A percentile compares a stretch with the other conserved stretches of the same genome.
Conservation (phyloP, 1,139 yeast species). For the Geotrichum carabidarum region DNA sequence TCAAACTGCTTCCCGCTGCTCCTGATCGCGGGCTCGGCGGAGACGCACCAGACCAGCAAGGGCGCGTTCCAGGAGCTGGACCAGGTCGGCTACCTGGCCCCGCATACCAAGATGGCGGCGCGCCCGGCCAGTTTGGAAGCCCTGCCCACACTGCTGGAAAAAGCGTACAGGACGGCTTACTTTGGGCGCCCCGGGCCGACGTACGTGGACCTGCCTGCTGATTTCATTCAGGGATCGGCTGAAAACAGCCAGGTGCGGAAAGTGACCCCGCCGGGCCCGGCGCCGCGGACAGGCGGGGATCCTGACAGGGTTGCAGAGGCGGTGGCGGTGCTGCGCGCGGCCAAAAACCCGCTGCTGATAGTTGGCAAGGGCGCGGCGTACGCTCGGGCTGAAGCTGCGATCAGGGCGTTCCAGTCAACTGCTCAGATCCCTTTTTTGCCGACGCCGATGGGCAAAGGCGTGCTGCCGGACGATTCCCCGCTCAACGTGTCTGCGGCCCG, state of each 20-base stretch:
- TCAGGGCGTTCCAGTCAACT: slow-evolving; percentile 41
- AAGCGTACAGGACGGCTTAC: slow-evolving; percentile 47
- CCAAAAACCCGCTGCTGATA: slow-evolving; percentile 49
- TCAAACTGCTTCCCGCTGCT: slow-evolving; percentile 57
- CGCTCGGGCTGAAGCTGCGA: slow-evolving; percentile 39
- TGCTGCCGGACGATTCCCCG: slow-evolving; percentile 46
- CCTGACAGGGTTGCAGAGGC: slow-evolving; percentile 38
- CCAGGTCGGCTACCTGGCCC: slow-evolving; percentile 47
- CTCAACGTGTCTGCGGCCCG: slow-evolving; percentile 56
- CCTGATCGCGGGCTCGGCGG: slow-evolving; percentile 56
- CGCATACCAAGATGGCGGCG: slow-evolving; percentile 49
- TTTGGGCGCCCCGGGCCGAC: slow-evolving; percentile 55
- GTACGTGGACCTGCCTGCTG: slow-evolving; percentile 61
- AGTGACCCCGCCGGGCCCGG: slow-evolving; percentile 30
- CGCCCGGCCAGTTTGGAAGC: slow-evolving; percentile 39
- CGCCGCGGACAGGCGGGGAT: slow-evolving; percentile 44
- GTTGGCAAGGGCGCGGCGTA: slow-evolving; percentile 62
- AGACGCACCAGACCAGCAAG: slow-evolving; percentile 44
- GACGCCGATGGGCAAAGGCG: slow-evolving; percentile 75
- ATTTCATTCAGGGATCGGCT: slow-evolving; percentile 42
- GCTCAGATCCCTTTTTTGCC: slow-evolving; percentile 54
- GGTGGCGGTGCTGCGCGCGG: slow-evolving; percentile 34
- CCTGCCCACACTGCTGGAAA: slow-evolving; percentile 43
- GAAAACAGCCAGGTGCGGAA: slow-evolving; percentile 10
- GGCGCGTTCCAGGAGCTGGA: slow-evolving; percentile 68